Base-by-base conservation (phyloP, 2,329 filamentous ascomycete species). In the Samsoniella hepiali region DNA sequence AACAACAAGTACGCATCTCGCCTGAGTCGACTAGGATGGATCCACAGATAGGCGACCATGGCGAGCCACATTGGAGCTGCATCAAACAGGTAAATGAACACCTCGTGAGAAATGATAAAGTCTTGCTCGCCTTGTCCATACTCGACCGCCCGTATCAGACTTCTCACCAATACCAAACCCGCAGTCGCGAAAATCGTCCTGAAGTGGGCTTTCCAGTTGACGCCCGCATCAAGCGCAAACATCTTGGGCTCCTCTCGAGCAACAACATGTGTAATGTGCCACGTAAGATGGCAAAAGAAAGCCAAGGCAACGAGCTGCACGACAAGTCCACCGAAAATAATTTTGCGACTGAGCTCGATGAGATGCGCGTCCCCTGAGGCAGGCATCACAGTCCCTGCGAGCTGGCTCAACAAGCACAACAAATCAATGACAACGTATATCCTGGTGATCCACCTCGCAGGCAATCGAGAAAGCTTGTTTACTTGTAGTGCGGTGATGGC, bases 401-500 rank as follows among this genome's bases (percentile, higher is more conserved):
- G 65, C 55, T 71, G 70, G 8, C 68, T 45, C 29, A 67, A 42
- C 3, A 83, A 78, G 4, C 76, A 78, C 0, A 81, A 38, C 1
- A 82, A 68, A 61, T 83, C 81, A 11, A 79, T 80, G 2, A 72
- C 64, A 3, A 84, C 78, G 60, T 82, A 84, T 34, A 82, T 69
- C 64, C 79, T 80, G 3, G 81, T 82, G 17, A 82, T 67, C 75
- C 77, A 79, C 15, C 57, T 71, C 0, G 73, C 69, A 0, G 72
- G 70, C 42, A 84, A 75, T 34, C 79, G 65, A 0, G 80, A 77
- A 53, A 74, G 70, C 0, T 69, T 62, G 47, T 76, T 73, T 3
- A 74, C 79, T 27, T 78, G 65, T 1, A 72, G 64, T 31, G 72
- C 68, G 2, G 64, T 58, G 34, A 78, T 75, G 42, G 79, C 67